Evolutionary conservation across 805 yeast genomes (phyloP), one percentile per base, ranked within the genome.

Genomic region (Sugiyamaella floridensis): DNA sequence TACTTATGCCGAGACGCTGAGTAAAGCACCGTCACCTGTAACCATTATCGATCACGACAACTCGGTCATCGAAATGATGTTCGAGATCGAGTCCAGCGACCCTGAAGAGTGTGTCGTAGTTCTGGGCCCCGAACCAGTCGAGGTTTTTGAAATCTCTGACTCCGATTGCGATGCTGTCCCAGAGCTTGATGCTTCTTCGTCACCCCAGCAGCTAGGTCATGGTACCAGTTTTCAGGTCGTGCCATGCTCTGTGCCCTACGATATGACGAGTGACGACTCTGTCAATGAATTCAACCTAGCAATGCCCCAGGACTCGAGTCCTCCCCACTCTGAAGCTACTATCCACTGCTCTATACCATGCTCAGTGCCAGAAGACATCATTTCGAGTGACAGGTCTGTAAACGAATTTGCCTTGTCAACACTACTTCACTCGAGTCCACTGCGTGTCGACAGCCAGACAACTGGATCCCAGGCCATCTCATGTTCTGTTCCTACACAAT

Each of bases 111-210:
- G n/a, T 10, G n/a, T 32, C 37, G n/a, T 32, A 10, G 37, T 32
- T 32, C 37, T 32, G 12, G 37, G n/a, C 4, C 37, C 12, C 37
- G 9, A 32, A 10, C 3, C 9, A 12, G 47, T 44, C 16, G 47
- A 44, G 15, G 19, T 45, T 10, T 15, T 15, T 16, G 48, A 45
- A 26, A 45, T 45, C 19, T 45, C 48, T 8, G 48, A 45, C 15
- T 45, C 48, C 16, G 48, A 45, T 8, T 18, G 20, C 26, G 44
- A 41, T n/a, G 44, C 44, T 22, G 26, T 22, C 6, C 26, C 6
- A 6, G 26, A 22, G 26, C 26, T 22, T 3, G 26, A 6, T 22
- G 26, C 26, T 22, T 4, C 26, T 22, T 6, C 6, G 3, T 22
- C 26, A 22, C 26, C 26, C 26, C 3, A 4, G 26, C 3, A 4